Percentiles rank a stretch among this genome's conserved stretches.
These are phyloP conservation scores for Melanomma pulvis-pyrius DNA, from an alignment of 495 filamentous ascomycete species.

Conservation along the genomic window DNA sequence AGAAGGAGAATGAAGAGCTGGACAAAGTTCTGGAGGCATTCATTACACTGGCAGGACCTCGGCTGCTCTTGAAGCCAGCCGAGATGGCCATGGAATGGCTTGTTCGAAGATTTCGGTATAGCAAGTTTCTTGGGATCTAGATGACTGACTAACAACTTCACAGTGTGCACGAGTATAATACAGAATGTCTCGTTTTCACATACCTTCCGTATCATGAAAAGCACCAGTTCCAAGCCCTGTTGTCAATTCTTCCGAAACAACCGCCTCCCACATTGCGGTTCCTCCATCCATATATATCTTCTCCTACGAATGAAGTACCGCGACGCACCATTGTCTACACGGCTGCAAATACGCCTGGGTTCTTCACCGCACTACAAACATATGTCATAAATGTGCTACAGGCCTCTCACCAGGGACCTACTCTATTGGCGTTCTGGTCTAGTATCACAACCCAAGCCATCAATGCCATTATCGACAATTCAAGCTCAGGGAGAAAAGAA, in stretches of 20 bases:
- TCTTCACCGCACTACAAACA: conserved; percentile 71
- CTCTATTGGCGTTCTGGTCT: conserved; percentile 84
- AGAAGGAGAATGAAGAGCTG: conserved; percentile 75
- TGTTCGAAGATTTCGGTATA: conserved; percentile 83
- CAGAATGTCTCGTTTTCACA: conserved; percentile 72
- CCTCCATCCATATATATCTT: conserved; percentile 78
- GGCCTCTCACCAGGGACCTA: conserved; percentile 69
- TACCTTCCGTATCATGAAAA: conserved; percentile 91
- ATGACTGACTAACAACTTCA: conserved; percentile 5
- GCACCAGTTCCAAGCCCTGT: conserved; percentile 74
- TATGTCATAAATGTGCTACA: conserved; percentile 72
- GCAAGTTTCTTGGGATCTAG: not conserved
- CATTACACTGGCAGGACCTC: conserved; percentile 72
- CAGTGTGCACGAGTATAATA: conserved; percentile 91
- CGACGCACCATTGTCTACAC: conserved; percentile 79
- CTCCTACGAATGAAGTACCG: conserved; percentile 70
- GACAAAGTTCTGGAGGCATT: conserved; percentile 78
- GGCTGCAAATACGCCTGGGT: conserved; percentile 68
- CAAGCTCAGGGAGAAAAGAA: conserved; percentile 72
- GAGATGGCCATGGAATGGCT: conserved; percentile 94
- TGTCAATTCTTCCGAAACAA: conserved; percentile 76
- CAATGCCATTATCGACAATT: conserved; percentile 73
- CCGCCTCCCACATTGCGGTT: conserved; percentile 78
- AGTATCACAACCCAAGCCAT: conserved; percentile 79
- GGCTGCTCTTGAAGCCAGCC: conserved; percentile 78